Percentiles rank a stretch among this genome's conserved stretches.
phyloP scores from a whole-genome alignment of 805 yeast species.

The Lipomyces lipofer region DNA sequence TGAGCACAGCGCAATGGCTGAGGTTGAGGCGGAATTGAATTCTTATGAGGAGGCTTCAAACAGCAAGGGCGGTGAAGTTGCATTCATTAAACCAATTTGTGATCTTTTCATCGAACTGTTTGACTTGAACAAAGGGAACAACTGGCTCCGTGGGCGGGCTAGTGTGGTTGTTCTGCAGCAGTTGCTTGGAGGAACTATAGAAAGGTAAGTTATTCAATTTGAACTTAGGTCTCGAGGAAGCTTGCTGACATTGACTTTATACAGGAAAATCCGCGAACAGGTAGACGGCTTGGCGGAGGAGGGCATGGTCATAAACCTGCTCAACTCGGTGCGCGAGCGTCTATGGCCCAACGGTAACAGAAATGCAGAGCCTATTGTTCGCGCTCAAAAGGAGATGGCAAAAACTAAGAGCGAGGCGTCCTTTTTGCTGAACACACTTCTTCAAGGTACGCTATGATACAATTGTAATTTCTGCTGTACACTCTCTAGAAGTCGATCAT shows the following conservation, averaged over 20 bases:
- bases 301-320: conserved; percentile 47
- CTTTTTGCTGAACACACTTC: conserved; percentile 54
- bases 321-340: conserved; percentile 38
- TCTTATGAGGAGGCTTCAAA: conserved; percentile 47
- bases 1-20: conserved; percentile 17
- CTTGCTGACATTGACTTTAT: background rate
- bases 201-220: conserved; percentile 43
- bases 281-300: conserved; percentile 47
- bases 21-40: conserved; percentile 47
- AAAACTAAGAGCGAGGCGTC: conserved; percentile 60
- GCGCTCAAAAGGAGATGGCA: conserved; percentile 51
- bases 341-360: conserved; percentile 38
- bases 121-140: conserved; percentile 60
- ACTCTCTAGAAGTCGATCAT: background rate
- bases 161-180: conserved; percentile 79
- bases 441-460: conserved; percentile 41
- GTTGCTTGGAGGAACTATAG: conserved; percentile 83
- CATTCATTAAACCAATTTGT: conserved; percentile 79
- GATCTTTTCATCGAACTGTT: conserved; percentile 72
- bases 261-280: conserved; percentile 47
- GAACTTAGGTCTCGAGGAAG: conserved; percentile 34
- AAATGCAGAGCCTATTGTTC: conserved; percentile 5
- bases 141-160: conserved; percentile 86
- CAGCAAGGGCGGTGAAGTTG: conserved; percentile 37
- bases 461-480: background rate